These are phyloP conservation scores for Thermothelomyces thermophilus DNA, from an alignment of 2,329 filamentous ascomycete genomes.

Conservation along the genomic window DNA sequence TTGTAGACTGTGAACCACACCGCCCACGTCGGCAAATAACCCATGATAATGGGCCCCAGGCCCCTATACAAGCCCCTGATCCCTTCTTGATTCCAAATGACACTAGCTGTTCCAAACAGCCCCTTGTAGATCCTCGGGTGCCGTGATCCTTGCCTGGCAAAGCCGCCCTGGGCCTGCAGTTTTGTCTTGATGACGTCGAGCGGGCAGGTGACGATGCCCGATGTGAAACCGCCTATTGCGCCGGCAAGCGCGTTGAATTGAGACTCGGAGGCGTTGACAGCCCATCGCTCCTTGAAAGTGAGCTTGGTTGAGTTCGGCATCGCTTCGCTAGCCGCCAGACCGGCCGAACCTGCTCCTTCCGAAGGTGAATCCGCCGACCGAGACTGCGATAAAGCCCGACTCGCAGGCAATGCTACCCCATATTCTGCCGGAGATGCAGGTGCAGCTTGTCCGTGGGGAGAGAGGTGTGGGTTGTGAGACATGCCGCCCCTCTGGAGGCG, in stretches of 20 bases:
- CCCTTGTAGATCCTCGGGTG: slow-evolving; percentile 69
- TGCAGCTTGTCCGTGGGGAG: slow-evolving; percentile 19
- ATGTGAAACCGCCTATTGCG: slow-evolving; percentile 83
- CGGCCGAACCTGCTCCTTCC: slow-evolving; percentile 3
- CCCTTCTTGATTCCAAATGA: slow-evolving; percentile 85
- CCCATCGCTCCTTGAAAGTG: slow-evolving; percentile 50
- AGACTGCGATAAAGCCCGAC: slow-evolving; percentile 14
- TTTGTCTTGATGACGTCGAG: slow-evolving; percentile 99
- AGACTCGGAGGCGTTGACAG: slow-evolving; percentile 49
- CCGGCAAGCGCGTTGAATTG: slow-evolving; percentile 80
- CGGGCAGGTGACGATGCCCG: slow-evolving; percentile 90
- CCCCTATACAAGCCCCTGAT: slow-evolving; percentile 87
- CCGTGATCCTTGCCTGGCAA: slow-evolving; percentile 42
- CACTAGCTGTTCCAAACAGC: slow-evolving; percentile 74
- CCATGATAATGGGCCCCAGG: slow-evolving; percentile 86
- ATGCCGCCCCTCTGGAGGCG: slow-evolving; percentile 34
- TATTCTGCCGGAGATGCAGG: slow-evolving; percentile 26
- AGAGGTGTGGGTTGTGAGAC: slow-evolving; percentile 44
- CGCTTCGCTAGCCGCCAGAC: slow-evolving; percentile 15
- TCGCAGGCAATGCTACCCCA: slow-evolving; percentile 21
- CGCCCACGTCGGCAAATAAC: slow-evolving; percentile 95
- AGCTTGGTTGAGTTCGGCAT: slow-evolving; percentile 28
- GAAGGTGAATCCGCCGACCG: slow-evolving; percentile 7
- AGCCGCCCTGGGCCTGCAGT: slow-evolving; percentile 88
- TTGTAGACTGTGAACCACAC: slow-evolving; percentile 98